A percentile compares a stretch with the other conserved stretches of the same genome.
Conservation (phyloP, 2,329 filamentous ascomycete species). For the Zarea fungicola region DNA sequence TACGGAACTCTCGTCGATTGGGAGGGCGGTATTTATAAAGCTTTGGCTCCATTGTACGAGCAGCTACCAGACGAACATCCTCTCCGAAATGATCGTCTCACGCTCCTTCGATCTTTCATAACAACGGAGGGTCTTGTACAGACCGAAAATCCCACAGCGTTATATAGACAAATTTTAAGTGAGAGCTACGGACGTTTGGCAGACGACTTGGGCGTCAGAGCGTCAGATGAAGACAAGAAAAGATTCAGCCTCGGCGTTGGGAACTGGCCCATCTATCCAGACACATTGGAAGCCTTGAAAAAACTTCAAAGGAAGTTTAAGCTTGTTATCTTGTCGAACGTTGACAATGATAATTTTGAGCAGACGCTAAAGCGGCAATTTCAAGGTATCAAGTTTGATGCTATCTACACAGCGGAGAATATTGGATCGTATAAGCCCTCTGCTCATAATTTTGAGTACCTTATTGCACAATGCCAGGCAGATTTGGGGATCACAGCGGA, state of each 20-base stretch:
- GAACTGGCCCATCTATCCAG: conserved; percentile 51
- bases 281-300: conserved; percentile 50
- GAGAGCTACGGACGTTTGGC: conserved; percentile 39
- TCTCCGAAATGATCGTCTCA: conserved; percentile 29
- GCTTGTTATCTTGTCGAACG: conserved; percentile 57
- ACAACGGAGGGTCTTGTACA: conserved; percentile 45
- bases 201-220: conserved; percentile 29
- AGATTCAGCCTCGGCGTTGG: conserved; percentile 47
- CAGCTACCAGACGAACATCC: conserved; percentile 32
- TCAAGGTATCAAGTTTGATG: conserved; percentile 49
- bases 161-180: conserved; percentile 53
- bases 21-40: conserved; percentile 56
- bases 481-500: conserved; percentile 48
- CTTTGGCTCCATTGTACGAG: conserved; percentile 45
- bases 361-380: conserved; percentile 32
- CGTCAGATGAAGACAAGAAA: conserved; percentile 33
- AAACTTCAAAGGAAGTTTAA: conserved; percentile 47
- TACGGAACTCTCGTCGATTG: conserved; percentile 76
- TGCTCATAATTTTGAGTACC: conserved; percentile 58
- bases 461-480: conserved; percentile 47
- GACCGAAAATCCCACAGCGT: conserved; percentile 43
- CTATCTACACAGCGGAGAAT: conserved; percentile 64
- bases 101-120: conserved; percentile 38
- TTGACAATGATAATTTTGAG: conserved; percentile 40
- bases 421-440: conserved; percentile 69